Evolutionary conservation across 2,329 filamentous ascomycete species (phyloP), one percentile per base, ranked within the genome.

Genomic region (Aspergillus novofumigatus): DNA sequence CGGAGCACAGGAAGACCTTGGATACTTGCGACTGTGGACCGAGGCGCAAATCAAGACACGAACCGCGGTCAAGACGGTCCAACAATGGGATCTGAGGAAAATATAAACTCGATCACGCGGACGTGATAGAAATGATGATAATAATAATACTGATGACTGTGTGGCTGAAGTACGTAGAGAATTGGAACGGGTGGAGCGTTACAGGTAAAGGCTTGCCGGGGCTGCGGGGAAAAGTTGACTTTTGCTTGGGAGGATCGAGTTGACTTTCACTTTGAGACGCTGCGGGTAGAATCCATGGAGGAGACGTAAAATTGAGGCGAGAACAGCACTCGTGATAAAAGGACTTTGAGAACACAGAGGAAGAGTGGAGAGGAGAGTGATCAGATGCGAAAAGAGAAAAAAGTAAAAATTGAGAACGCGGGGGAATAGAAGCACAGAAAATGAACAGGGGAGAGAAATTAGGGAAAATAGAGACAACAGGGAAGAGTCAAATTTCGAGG

Each of bases 341-440:
- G 41, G 23, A 49, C 38, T n/a, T 44, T 41, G 23, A 44, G 48
- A 42, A 29, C 26, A 32, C 38, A 53, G 35, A 21, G 21, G 53
- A 49, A 35, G 23, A n/a, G 53, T n/a, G 53, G 29, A n/a, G 45
- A 54, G 49, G 21, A 26, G 49, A 23, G 44, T 21, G 41, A 51
- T 25, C 25, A 45, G 11, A 52, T 45, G 38, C 53, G 35, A 29
- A 38, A 38, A 49, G 52, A 48, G n/a, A 11, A n/a, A 49, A 49
- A 14, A 10, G 20, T 26, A 47, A 42, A 54, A 55, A 47, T 26
- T 20, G 5, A 49, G 25, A 17, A 6, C 23, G 57, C 53, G 57
- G 57, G 53, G 49, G 41, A 50, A 56, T 52, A 45, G 50, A 58
- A 55, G 56, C 56, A 53, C 52, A 49, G 56, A 51, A 52, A 49